These are phyloP conservation scores for Bruguiera gymnorhiza DNA, from an alignment of 345 rosid genomes.

Conservation along the genomic window DNA sequence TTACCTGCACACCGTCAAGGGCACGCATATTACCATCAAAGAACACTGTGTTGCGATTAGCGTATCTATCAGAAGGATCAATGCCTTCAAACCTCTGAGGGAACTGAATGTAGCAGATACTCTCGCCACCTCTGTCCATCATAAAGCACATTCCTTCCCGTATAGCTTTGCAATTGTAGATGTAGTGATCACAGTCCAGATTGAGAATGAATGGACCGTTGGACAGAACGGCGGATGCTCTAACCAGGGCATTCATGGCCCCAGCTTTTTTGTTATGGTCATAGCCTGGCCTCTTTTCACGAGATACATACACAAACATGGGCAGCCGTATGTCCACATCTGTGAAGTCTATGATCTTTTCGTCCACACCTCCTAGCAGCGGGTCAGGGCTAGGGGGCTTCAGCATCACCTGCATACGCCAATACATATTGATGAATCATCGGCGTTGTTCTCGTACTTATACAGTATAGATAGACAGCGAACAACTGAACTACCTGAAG, in stretches of 20 bases:
- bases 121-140: slow-evolving; percentile 95
- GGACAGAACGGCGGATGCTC: slow-evolving; percentile 82
- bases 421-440: background rate
- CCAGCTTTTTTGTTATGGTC: slow-evolving; percentile 99
- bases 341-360: slow-evolving; percentile 68
- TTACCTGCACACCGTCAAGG: slow-evolving; percentile 89
- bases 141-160: slow-evolving; percentile 97
- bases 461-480: background rate
- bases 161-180: slow-evolving; percentile 77
- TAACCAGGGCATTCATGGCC: slow-evolving; percentile 87
- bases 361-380: slow-evolving; percentile 52
- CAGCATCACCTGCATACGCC: slow-evolving; percentile 57
- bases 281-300: slow-evolving; percentile 90
- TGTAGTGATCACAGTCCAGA: slow-evolving; percentile 95
- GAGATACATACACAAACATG: slow-evolving; percentile 80
- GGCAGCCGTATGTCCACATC: slow-evolving; percentile 83
- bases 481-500: slow-evolving; percentile 42
- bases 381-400: slow-evolving; percentile 89
- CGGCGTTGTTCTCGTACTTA: too few species aligned
- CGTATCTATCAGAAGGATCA: slow-evolving; percentile 93
- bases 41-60: slow-evolving; percentile 88
- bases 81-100: slow-evolving; percentile 98
- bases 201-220: slow-evolving; percentile 96
- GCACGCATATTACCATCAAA: slow-evolving; percentile 99
- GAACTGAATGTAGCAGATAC: slow-evolving; percentile 87